A percentile compares a stretch with the other conserved stretches of the same genome.
Evolutionary conservation across 2,329 filamentous ascomycete species (phyloP).

Genomic region (Trichoderma aggressivum): DNA sequence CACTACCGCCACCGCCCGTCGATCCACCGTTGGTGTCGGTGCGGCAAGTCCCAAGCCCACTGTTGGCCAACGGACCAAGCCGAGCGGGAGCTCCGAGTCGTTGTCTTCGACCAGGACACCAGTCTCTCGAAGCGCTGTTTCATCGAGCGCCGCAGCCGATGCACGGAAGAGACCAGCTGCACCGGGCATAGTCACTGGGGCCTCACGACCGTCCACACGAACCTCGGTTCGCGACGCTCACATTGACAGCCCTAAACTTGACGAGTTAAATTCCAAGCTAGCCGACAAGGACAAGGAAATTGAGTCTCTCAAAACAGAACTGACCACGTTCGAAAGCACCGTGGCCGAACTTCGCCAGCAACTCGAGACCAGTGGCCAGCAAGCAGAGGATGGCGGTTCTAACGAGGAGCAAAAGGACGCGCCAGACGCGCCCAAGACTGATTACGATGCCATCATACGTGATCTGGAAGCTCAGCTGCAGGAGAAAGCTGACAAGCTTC

Average conservation of each 20-base stretch:
- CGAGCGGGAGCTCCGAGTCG: not conserved
- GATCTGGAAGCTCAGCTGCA: conserved; percentile 46
- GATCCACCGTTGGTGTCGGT: conserved; percentile 28
- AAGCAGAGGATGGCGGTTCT: conserved; percentile 40
- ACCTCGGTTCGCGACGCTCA: conserved; percentile 42
- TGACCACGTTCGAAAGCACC: conserved; percentile 54
- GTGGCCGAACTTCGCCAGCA: conserved; percentile 53
- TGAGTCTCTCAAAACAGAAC: conserved; percentile 53
- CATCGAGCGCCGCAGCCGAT: conserved; percentile 28
- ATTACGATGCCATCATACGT: conserved; percentile 49
- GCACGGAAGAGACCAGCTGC: conserved; percentile 58
- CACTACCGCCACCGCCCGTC: conserved; percentile 34
- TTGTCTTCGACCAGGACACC: conserved; percentile 33
- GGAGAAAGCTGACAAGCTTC: conserved; percentile 50
- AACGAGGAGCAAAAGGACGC: conserved; percentile 38
- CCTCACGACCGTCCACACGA: conserved; percentile 28
- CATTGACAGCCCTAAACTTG: conserved; percentile 50
- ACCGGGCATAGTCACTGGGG: conserved; percentile 38
- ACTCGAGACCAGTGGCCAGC: conserved; percentile 38
- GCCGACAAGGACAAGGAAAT: conserved; percentile 57
- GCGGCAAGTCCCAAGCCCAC: conserved; percentile 35
- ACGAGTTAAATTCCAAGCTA: conserved; percentile 59
- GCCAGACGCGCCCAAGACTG: conserved; percentile 48
- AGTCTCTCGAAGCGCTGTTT: conserved; percentile 15
- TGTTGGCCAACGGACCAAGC: not conserved